Evolutionary conservation across 306 rosid genomes (phyloP).

Genomic region (Hippophae tibetana): DNA sequence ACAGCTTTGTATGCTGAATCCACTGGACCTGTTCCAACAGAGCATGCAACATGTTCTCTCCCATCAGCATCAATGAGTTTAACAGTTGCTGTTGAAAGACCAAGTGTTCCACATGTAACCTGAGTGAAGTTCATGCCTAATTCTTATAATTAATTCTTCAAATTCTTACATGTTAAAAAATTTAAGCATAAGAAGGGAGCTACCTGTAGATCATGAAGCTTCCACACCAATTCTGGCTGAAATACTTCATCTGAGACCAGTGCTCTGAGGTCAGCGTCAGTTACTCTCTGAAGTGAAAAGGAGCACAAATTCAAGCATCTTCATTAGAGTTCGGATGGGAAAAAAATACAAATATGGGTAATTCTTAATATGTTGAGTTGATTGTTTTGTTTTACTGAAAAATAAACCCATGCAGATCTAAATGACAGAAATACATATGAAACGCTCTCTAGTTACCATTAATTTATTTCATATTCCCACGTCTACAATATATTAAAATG

Average conservation of each 20-base stretch:
- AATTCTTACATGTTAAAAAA: conserved; percentile 3
- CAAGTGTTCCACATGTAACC: conserved; percentile 95
- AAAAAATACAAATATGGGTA: too few species aligned
- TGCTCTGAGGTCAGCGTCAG: conserved; percentile 92
- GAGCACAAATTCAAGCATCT: neutral
- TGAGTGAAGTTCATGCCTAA: conserved; percentile 30
- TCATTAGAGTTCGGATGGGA: neutral
- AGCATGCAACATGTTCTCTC: conserved; percentile 54
- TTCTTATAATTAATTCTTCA: conserved; percentile 7
- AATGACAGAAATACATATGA: too few species aligned
- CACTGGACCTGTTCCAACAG: conserved; percentile 93
- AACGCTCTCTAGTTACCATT: too few species aligned
- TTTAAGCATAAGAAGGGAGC: conserved; percentile 5
- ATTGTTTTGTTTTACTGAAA: too few species aligned
- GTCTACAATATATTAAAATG: too few species aligned
- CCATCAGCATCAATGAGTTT: conserved; percentile 56
- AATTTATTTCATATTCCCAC: too few species aligned
- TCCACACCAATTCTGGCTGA: conserved; percentile 84
- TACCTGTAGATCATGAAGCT: conserved; percentile 78
- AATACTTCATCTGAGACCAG: conserved; percentile 87
- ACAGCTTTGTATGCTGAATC: conserved; percentile 96
- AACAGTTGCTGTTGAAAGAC: conserved; percentile 84
- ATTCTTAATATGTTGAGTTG: too few species aligned
- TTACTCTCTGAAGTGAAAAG: conserved; percentile 49
- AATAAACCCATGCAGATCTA: too few species aligned